Base-by-base conservation (phyloP, 2,329 filamentous ascomycete species). In the Colletotrichum aenigma region DNA sequence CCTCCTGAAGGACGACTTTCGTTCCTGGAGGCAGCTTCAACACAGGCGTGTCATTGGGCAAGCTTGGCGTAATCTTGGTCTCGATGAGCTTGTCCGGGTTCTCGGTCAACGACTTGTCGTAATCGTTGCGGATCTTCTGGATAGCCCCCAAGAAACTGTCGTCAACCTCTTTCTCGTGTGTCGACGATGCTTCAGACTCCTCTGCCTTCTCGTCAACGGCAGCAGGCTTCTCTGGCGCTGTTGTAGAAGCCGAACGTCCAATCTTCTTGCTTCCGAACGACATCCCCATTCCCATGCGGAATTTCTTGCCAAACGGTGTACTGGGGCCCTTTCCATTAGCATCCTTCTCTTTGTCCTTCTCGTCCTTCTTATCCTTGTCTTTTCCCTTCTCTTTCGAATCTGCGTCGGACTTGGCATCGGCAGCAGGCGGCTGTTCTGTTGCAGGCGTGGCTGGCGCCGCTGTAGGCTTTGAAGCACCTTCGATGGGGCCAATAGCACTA, bases 231-330 rank as follows among this genome's bases (percentile, higher is more conserved):
- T 94, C 92, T 5, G 94, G 91, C 7, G 90, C 90, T 30, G 90
- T 91, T 0, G 91, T 91, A 6, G 93, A 93, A 6, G 90, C 87
- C 4, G 93, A 93, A 18, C 95, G 91, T 15, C 92, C 92, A 16
- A 96, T 88, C 84, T 98, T 98, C 87, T 97, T 98, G 80, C 93
- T 94, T 79, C 93, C 93, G 81, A 96, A 96, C 1, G 93, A 92
- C 78, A 81, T 81, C 76, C 89, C 90, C 91, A 95, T 94, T 60
- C 94, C 92, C 76, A 79, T 80, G 64, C 94, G 92, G 84, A 98
- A 96, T 80, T 95, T 95, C 86, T 96, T 97, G 58, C 94, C 92
- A 82, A 98, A 97, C 7, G 95, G 87, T 3, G 90, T 93, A 71
- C 88, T 86, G 6, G 87, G 86, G 3, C 88, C 86, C 79, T 94